Evolutionary conservation across 2,329 filamentous ascomycete genomes (phyloP).

Genomic region (Chrysosphaeria jannelii): DNA sequence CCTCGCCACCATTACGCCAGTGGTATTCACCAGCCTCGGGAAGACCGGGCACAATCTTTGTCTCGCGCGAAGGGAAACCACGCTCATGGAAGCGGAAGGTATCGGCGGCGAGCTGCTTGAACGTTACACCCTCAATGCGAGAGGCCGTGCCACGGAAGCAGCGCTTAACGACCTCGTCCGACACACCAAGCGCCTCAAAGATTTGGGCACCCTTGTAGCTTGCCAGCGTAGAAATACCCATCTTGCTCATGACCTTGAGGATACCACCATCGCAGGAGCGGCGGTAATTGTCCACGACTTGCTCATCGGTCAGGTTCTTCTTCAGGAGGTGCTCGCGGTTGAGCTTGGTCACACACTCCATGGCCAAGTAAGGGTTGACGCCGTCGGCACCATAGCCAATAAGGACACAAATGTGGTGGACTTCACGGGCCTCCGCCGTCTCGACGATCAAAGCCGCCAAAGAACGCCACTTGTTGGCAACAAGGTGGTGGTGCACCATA

Average conservation of each 20-base stretch:
- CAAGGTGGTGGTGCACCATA: conserved; percentile 84
- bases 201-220: conserved; percentile 97
- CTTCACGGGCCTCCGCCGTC: conserved; percentile 84
- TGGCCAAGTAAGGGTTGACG: conserved; percentile 78
- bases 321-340: conserved; percentile 78
- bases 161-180: conserved; percentile 71
- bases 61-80: conserved; percentile 58
- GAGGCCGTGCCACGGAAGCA: conserved; percentile 89
- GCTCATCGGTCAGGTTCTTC: conserved; percentile 57
- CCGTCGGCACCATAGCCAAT: conserved; percentile 86
- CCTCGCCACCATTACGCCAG: conserved; percentile 87
- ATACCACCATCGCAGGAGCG: conserved; percentile 90
- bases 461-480: conserved; percentile 86
- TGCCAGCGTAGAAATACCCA: conserved; percentile 91
- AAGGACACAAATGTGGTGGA: conserved; percentile 96
- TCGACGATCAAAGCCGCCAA: conserved; percentile 67
- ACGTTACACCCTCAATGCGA: conserved; percentile 79
- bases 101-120: conserved; percentile 79
- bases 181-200: conserved; percentile 81
- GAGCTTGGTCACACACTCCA: conserved; percentile 93
- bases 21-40: conserved; percentile 91
- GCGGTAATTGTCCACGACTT: conserved; percentile 84
- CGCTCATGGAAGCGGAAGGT: conserved; percentile 86
- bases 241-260: conserved; percentile 97
- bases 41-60: conserved; percentile 48